These are phyloP conservation scores for Oxyria digyna DNA, from an alignment of 148 eudicot species.

Conservation along the genomic window DNA sequence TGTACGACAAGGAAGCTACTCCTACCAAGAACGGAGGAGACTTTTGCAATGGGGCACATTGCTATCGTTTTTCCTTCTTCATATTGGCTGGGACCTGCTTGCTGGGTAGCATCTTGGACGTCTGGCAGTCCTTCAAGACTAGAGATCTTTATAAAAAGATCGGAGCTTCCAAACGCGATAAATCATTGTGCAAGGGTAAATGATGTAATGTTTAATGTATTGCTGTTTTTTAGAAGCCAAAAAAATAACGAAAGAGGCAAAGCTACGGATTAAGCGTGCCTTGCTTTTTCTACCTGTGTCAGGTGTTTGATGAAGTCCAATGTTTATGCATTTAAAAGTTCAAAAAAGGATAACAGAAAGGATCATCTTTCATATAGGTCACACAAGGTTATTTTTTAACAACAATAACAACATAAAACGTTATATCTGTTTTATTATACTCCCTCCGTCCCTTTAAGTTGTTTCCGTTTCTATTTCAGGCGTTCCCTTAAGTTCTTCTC, in stretches of 20 bases:
- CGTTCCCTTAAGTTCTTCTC: no score
- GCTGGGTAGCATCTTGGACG: constrained; percentile 49
- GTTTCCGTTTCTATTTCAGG: no score
- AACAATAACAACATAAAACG: no score
- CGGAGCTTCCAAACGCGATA: constrained; percentile 26
- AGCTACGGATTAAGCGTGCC: background rate
- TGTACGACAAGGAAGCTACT: constrained; percentile 77
- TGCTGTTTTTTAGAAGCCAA: background rate
- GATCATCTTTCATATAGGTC: no score
- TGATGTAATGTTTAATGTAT: background rate
- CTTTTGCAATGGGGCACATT: constrained; percentile 61
- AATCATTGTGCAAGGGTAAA: constrained; percentile 1
- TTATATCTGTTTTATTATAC: no score
- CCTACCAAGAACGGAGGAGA: constrained; percentile 56
- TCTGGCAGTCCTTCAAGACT: constrained; percentile 38
- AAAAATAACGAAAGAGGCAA: background rate
- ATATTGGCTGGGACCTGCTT: constrained; percentile 58
- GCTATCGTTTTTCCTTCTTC: constrained; percentile 59
- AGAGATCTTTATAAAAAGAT: constrained; percentile 43
- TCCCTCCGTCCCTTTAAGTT: no score
- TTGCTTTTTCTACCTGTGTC: no score
- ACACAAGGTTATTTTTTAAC: no score
- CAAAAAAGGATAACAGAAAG: no score
- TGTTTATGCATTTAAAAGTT: no score
- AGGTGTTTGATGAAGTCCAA: background rate